Evolutionary conservation across 169 alveolate species (phyloP).

Genomic region (Perkinsus olseni): DNA sequence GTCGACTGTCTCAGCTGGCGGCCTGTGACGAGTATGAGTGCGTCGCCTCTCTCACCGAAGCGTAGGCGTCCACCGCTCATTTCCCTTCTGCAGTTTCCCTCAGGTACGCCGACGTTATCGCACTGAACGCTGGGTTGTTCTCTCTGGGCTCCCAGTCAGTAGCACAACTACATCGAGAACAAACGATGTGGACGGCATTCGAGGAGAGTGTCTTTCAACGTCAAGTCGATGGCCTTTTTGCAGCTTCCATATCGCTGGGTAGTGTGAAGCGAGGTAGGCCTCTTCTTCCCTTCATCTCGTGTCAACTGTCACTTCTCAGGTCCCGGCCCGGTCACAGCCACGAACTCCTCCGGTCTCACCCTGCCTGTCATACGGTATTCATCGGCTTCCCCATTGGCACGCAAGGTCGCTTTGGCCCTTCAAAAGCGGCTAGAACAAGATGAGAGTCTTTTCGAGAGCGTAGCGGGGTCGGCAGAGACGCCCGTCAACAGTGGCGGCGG

Average conservation of each 20-base stretch:
- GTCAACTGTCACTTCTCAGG: not conserved
- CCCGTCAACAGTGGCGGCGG: conserved; percentile 5
- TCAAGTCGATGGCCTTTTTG: conserved; percentile 27
- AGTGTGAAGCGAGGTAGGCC: not conserved
- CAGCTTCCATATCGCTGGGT: conserved; percentile 8
- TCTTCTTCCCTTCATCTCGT: not conserved
- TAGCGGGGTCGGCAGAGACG: not conserved
- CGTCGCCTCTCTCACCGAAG: conserved; percentile 34
- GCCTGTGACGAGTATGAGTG: conserved; percentile 63
- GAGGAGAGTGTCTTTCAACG: conserved; percentile 38
- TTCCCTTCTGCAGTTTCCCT: conserved; percentile 53
- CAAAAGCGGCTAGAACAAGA: not conserved
- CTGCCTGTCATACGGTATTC: not conserved
- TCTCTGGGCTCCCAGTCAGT: conserved; percentile 58
- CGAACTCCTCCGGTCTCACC: not conserved
- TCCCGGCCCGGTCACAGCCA: not conserved
- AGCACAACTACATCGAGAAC: conserved; percentile 28
- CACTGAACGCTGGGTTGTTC: conserved; percentile 68
- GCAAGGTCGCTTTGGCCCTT: not conserved
- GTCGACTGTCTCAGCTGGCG: conserved; percentile 62
- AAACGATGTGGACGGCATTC: conserved; percentile 31
- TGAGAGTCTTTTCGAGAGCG: not conserved
- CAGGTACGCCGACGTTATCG: conserved; percentile 69
- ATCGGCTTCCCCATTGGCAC: not conserved
- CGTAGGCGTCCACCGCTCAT: not conserved